phyloP scores from a whole-genome alignment of 2,329 filamentous ascomycete genomes.

The Lanzia echinophila region DNA sequence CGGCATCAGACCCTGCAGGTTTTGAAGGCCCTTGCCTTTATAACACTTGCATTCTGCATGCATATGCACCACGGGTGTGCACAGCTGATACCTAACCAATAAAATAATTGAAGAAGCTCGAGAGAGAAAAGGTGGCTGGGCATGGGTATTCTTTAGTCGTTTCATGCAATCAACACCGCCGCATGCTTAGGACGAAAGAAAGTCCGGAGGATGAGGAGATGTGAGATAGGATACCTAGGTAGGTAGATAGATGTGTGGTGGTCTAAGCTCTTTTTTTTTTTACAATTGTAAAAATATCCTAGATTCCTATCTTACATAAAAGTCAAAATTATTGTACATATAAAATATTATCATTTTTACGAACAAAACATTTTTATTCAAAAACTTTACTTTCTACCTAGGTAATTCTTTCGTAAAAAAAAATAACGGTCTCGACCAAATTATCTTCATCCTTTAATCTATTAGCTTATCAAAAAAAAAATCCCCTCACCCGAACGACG shows the following conservation, averaged over 20 bases:
- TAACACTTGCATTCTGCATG: constrained; percentile 27
- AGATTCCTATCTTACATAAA: too few relatives aligned
- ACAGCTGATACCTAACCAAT: constrained; percentile 24
- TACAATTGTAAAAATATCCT: too few relatives aligned
- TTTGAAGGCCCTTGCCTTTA: constrained; percentile 22
- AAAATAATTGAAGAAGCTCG: background rate
- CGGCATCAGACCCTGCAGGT: constrained; percentile 30
- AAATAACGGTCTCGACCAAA: constrained; percentile 8
- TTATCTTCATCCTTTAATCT: constrained; percentile 9
- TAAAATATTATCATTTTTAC: too few relatives aligned
- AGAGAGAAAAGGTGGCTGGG: constrained; percentile 16
- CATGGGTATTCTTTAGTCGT: constrained; percentile 24
- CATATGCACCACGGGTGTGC: constrained; percentile 23
- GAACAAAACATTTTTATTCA: too few relatives aligned
- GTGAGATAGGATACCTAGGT: background rate
- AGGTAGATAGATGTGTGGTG: too few relatives aligned
- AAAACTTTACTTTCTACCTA: too few relatives aligned
- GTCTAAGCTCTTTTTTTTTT: too few relatives aligned
- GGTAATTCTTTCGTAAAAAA: too few relatives aligned
- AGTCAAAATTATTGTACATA: too few relatives aligned
- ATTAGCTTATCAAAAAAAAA: constrained; percentile 18
- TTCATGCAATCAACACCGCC: constrained; percentile 18
- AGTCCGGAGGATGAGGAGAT: background rate
- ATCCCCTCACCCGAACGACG: constrained; percentile 8
- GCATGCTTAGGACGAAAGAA: background rate